These are phyloP conservation scores for Neonectria punicea DNA, from an alignment of 2,329 filamentous ascomycete genomes.

Conservation along the genomic window DNA sequence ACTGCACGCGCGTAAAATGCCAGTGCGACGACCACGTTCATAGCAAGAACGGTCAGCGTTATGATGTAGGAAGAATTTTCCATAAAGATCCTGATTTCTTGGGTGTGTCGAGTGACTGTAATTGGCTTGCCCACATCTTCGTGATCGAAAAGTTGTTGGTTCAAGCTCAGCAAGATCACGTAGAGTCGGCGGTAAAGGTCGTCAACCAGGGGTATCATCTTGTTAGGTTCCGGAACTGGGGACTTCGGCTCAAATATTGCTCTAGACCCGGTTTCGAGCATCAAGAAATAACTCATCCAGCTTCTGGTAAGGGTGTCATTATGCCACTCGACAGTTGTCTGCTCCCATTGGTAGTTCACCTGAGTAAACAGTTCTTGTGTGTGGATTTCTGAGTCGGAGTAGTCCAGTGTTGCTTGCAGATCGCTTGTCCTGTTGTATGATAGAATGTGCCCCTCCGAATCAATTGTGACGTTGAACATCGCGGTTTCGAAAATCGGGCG, in stretches of 20 bases:
- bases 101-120: conserved; percentile 26
- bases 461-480: conserved; percentile 48
- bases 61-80: conserved; percentile 58
- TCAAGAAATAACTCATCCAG: conserved; percentile 60
- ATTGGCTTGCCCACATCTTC: neutral
- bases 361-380: conserved; percentile 22
- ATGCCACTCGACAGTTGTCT: conserved; percentile 51
- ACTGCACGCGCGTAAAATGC: conserved; percentile 55
- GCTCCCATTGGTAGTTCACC: conserved; percentile 20
- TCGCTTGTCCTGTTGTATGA: conserved; percentile 28
- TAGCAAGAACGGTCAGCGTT: conserved; percentile 52
- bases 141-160: conserved; percentile 52
- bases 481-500: conserved; percentile 44
- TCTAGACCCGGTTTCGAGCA: conserved; percentile 40
- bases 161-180: conserved; percentile 51
- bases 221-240: conserved; percentile 12
- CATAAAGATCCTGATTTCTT: conserved; percentile 60
- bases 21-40: conserved; percentile 56
- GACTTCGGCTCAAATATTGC: conserved; percentile 44
- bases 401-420: conserved; percentile 26
- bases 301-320: conserved; percentile 57
- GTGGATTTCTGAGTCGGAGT: conserved; percentile 25
- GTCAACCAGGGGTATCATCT: conserved; percentile 34
- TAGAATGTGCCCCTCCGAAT: conserved; percentile 39
- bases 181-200: conserved; percentile 42